These are phyloP conservation scores for Stropharia rugosoannulata DNA, from an alignment of 768 basidiomycete genomes.

Conservation along the genomic window DNA sequence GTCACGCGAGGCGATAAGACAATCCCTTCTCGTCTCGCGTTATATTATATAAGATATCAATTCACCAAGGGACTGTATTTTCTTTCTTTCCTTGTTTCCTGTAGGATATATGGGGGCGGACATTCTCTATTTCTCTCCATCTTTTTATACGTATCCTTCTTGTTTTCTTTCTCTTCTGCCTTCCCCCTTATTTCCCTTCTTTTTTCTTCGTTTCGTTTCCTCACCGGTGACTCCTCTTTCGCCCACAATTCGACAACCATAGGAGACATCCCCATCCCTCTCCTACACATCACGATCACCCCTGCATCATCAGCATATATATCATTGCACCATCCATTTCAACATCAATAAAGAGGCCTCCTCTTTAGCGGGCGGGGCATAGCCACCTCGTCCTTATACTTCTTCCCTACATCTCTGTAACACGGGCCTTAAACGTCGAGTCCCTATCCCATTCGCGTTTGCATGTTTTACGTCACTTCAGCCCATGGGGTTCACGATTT, in stretches of 20 bases:
- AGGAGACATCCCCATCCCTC: conserved; percentile 1
- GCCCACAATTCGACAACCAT: neutral
- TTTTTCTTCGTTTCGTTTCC: neutral
- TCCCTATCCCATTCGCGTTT: neutral
- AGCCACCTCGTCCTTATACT: neutral
- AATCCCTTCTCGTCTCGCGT: neutral
- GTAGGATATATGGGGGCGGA: neutral
- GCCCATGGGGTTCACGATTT: neutral
- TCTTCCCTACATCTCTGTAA: neutral
- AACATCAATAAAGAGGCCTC: neutral
- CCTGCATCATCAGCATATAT: conserved; percentile 10
- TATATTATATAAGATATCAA: conserved; percentile 1
- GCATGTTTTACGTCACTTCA: neutral
- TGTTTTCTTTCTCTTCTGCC: neutral
- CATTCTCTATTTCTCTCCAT: neutral
- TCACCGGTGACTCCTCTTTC: neutral
- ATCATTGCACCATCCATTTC: conserved; percentile 5
- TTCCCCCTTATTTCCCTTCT: neutral
- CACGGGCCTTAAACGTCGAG: neutral
- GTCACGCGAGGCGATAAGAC: conserved; percentile 1
- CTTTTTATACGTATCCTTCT: neutral
- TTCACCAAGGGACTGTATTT: conserved; percentile 3
- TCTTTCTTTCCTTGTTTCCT: neutral
- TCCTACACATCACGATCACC: conserved; percentile 1
- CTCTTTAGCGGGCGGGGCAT: neutral